Base-by-base conservation (phyloP, 2,329 filamentous ascomycete species). In the Thermothelomyces thermophilus region DNA sequence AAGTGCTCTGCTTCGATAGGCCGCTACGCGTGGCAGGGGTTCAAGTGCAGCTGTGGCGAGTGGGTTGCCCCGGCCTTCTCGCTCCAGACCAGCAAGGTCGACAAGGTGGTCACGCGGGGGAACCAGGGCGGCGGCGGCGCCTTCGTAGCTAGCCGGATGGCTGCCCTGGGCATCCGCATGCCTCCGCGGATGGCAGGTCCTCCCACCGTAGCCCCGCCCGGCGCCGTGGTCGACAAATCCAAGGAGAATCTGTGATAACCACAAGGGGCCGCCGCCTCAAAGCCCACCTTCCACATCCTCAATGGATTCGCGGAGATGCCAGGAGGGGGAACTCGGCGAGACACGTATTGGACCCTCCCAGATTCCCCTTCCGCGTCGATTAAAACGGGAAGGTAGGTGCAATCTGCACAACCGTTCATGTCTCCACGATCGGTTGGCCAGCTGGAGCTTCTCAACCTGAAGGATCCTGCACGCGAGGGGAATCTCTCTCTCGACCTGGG, bases 21-120 rank as follows among this genome's bases (percentile, higher is more conserved):
- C 34, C 87, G 93, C 60, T 98, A 96, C 64, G 87, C 91, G 46
- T 98, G 93, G 93, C 89, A 94, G 66, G 93, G 93, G 13, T 85
- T 96, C 76, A 83, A 83, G 65, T 98, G 93, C 70, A 93, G 83
- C 63, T 98, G 93, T 67, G 83, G 85, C 33, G 82, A 84, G 55
- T 97, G 93, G 91, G 77, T 96, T 19, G 87, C 90, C 44, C 91
- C 93, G 8, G 90, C 86, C 1, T 93, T 98, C 65, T 91, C 86
- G 54, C 73, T 97, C 54, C 84, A 89, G 47, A 87, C 84, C 66
- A 84, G 86, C 46, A 83, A 83, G 59, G 84, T 96, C 33, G 93
- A 97, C 65, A 84, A 94, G 62, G 67, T 73, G 22, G 58, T 50
- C 24, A 48, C 48, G 1, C 31, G 42, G 16, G 42, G 50, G 13